A percentile compares a stretch with the other conserved stretches of the same genome.
These are phyloP conservation scores for Leersia perrieri DNA, from an alignment of 176 grass and related monocot genomes.

Conservation along the genomic window DNA sequence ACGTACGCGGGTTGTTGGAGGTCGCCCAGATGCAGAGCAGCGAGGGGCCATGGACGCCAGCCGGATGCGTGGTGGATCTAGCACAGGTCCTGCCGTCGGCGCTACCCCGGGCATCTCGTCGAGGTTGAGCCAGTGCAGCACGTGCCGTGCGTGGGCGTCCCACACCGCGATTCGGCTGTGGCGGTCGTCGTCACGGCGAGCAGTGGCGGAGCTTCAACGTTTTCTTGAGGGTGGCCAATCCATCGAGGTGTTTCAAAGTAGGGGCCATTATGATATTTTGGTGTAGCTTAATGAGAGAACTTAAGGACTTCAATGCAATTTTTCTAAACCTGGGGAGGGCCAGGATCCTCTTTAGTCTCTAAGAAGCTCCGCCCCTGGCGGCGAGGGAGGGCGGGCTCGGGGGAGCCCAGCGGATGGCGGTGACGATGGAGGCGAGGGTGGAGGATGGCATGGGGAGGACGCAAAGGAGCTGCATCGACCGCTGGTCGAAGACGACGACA, in stretches of 20 bases:
- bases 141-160: conserved; percentile 61
- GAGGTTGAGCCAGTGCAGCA: conserved; percentile 81
- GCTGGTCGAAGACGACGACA: conserved; percentile 73
- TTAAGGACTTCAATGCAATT: too few species aligned
- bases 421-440: conserved; percentile 56
- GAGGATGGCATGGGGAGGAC: conserved; percentile 82
- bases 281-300: too few species aligned
- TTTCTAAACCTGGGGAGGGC: too few species aligned
- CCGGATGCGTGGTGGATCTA: conserved; percentile 73
- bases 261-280: too few species aligned
- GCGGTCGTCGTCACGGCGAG: conserved; percentile 76
- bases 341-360: too few species aligned
- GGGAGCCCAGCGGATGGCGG: conserved; percentile 42
- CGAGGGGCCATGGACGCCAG: conserved; percentile 81
- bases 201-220: too few species aligned
- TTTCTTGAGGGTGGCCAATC: too few species aligned
- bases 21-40: conserved; percentile 85
- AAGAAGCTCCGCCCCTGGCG: conserved; percentile 17
- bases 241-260: too few species aligned
- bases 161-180: conserved; percentile 90
- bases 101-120: conserved; percentile 47
- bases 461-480: conserved; percentile 87
- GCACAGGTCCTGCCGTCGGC: conserved; percentile 74
- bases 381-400: conserved; percentile 22
- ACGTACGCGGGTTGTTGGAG: conserved; percentile 45